phyloP scores from a whole-genome alignment of 2,329 filamentous ascomycete genomes.

The Huntiella moniliformis region DNA sequence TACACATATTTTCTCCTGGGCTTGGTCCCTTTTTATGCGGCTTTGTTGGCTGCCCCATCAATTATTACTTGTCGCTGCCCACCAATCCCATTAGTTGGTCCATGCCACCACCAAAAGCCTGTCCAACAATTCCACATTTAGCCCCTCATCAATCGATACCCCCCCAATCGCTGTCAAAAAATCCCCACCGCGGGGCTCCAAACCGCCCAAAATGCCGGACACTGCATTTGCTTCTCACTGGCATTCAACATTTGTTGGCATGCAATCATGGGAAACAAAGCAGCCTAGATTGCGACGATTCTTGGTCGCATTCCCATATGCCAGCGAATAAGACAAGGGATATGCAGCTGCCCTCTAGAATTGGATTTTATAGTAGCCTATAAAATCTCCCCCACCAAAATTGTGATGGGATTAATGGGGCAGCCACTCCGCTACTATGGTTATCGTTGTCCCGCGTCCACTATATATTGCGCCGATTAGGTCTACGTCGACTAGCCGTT shows the following conservation, averaged over 20 bases:
- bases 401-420: too few species aligned
- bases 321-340: background rate
- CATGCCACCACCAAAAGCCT: background rate
- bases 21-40: background rate
- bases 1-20: background rate
- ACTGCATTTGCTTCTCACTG: background rate
- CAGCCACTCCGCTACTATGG: too few species aligned
- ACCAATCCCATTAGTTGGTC: background rate
- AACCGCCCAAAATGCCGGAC: background rate
- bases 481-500: too few species aligned
- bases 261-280: background rate
- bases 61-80: background rate
- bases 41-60: constrained; percentile 5
- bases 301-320: background rate
- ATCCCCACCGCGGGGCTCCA: background rate
- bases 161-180: background rate
- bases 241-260: background rate
- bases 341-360: too few species aligned
- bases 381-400: background rate
- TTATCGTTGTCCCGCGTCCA: too few species aligned
- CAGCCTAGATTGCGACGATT: too few species aligned
- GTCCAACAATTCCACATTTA: background rate
- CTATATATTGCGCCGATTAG: too few species aligned
- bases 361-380: background rate
- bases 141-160: background rate